These are phyloP conservation scores for Pichia manshurica DNA, from an alignment of 805 yeast genomes.

Conservation along the genomic window DNA sequence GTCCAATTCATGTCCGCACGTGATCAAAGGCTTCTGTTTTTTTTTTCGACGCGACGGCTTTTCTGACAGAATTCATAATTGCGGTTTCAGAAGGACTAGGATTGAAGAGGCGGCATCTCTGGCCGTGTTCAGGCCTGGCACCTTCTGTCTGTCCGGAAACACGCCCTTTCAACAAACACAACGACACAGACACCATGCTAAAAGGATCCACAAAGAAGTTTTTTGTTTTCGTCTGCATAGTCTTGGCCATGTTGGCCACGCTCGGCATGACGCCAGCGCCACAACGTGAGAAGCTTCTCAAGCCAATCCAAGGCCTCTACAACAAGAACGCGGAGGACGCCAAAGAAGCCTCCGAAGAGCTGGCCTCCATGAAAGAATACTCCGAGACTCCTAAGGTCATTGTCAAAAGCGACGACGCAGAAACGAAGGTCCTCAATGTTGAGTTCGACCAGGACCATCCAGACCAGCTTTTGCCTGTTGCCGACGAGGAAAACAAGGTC, in stretches of 20 bases:
- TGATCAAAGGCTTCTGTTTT: no score
- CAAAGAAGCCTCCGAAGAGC: no score
- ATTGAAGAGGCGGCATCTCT: no score
- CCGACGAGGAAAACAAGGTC: background rate
- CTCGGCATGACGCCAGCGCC: conserved; percentile 13
- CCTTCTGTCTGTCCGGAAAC: no score
- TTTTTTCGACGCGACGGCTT: no score
- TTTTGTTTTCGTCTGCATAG: conserved; percentile 4
- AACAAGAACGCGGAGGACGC: background rate
- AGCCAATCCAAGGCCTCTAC: conserved; percentile 4
- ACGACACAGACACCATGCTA: conserved; percentile 2
- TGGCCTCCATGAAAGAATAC: background rate
- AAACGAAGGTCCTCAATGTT: background rate
- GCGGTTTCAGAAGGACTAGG: no score
- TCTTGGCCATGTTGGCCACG: conserved; percentile 9
- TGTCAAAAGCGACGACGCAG: conserved; percentile 6
- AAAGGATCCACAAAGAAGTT: conserved; percentile 7
- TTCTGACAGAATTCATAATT: no score
- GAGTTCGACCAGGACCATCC: conserved; percentile 2
- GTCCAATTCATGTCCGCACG: no score
- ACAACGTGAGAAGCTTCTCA: background rate
- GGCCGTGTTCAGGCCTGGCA: no score
- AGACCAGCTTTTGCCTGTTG: conserved; percentile 6
- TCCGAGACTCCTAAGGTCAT: conserved; percentile 10
- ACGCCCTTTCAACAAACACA: no score